Base-by-base conservation (phyloP, 208 protist genomes). In the Trypanosoma theileri region DNA sequence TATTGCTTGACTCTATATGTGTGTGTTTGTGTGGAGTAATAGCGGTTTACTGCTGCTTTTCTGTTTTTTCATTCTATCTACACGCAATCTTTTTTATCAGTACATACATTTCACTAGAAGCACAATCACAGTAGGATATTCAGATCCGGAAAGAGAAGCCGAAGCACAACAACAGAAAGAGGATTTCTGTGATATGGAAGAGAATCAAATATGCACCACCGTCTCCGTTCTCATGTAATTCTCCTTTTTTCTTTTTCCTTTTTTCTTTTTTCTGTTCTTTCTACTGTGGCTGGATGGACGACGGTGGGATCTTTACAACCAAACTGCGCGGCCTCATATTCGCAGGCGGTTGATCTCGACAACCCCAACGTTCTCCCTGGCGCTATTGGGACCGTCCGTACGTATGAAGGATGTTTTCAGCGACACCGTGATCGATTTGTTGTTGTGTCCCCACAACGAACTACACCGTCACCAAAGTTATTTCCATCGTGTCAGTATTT, bases 401-500 rank as follows among this genome's bases (percentile, higher is more conserved):
- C 65, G 24, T 62, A 62, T 22, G 26, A 70, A 21, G 65, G 66
- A 61, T 71, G 66, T 35, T 26, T 71, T n/a, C 53, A 62, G 45
- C 4, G 44, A 40, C 16, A 22, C 10, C 65, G 65, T 60, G 65
- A 70, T 45, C 35, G 65, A 17, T 62, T 71, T 50, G 56, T 57
- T 42, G 31, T 71, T 22, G 55, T 71, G 16, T 50, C 26, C 2
- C 45, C 56, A 50, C 17, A 56, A 10, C 56, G 31, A 11, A 57
- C 14, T 0, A 22, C 0, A 22, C 4, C 66, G 26, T 35, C n/a
- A 28, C 56, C 66, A 12, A 63, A 35, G 22, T n/a, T 11, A 7
- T 45, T 71, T 10, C 55, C 55, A 26, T 45, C 66, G 26, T 71
- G 66, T 63, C 55, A 41, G 4, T 3, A 21, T 2, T 71, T 71